Base-by-base conservation (phyloP, 2,329 filamentous ascomycete genomes). In the Emergomyces orientalis region DNA sequence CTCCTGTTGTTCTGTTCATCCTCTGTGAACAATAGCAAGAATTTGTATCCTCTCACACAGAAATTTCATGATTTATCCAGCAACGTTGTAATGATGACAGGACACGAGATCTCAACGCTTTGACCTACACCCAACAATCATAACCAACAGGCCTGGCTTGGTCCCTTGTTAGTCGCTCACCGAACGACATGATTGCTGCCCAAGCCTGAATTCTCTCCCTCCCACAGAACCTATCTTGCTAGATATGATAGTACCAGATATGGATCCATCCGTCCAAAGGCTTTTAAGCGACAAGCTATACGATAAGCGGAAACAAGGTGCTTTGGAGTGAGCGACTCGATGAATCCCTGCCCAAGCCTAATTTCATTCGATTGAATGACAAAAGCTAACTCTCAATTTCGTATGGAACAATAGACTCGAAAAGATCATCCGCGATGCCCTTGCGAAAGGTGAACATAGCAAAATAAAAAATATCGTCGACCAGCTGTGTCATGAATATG, bases 231-330 rank as follows among this genome's bases (percentile, higher is more conserved):
- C 57, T 22, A 17, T 34, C 17, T 32, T n/a, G 22, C 59, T 52
- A 9, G 37, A 34, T 37, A 65, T 67, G 64, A 63, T 64, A 32
- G 64, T 57, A 22, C 59, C 64, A 58, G 60, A 58, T 65, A 97
- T 97, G 92, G 93, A 97, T 80, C 82, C 85, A 72, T 88, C 87
- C 74, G 90, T 97, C 74, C 91, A 95, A 77, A 90, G 93, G 70
- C 84, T 92, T 69, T 82, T 99, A 74, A 96, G 95, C 75, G 94
- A 99, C 79, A 99, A 97, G 84, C 88, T 97, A 73, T 99, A 99
- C 76, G 94, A 99, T 75, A 96, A 95, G 81, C 86, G 95, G 74
- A 99, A 99, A 78, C 88, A 91, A 72, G 94, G 94, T 67, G 94
- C 95, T 70, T 85, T 99, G 63, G 94, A 99, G 91, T 96, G 86